Evolutionary conservation across 108 stramenopile genomes (phyloP), one percentile per base, ranked within the genome.

Genomic region (Cyclotella distinguenda): DNA sequence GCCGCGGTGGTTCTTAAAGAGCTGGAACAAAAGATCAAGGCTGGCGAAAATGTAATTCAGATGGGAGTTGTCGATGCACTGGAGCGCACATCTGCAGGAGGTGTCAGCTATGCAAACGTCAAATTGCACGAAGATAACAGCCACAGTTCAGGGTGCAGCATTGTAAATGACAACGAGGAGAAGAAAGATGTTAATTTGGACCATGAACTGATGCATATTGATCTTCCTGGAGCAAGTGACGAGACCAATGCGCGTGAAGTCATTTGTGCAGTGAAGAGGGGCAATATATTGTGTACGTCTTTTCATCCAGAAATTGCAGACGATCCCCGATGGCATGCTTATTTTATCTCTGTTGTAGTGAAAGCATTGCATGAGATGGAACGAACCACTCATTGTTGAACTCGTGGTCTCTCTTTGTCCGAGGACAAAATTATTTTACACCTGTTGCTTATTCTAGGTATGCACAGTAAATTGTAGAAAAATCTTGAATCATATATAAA

Each of bases 251-350:
- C 85, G n/a, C 75, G 91, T 21, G 90, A 95, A 76, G 96, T 98
- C 5, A 92, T 96, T 50, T 94, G 96, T 51, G 98, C 97, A 0
- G 96, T 87, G 4, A 68, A 71, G 32, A 96, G 89, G 70, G 82
- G 68, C 5, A 88, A 89, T 71, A 76, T 96, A 0, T 82, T 95
- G 4, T 90, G 84, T 44, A 99, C 98, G 22, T 90, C 97, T 6
- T 99, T 99, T 68, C 98, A 99, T 80, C 98, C 98, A 18, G 98
- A 99, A 67, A 82, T 99, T 44, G 95, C 98, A 3, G 54, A 81
- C 26, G 97, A 98, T 66, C 54, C 80, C 34, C 74, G 95, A 9
- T 99, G 98, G 98, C 97, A 98, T 60, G 50, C 86, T 47, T 95
- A 94, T 60, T 98, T 99, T 74, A 70, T 91, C n/a, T 73, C 79